Percentiles rank a stretch among this genome's conserved stretches.
These are phyloP conservation scores for Paramyrothecium roridum DNA, from an alignment of 2,329 filamentous ascomycete species.

Conservation along the genomic window DNA sequence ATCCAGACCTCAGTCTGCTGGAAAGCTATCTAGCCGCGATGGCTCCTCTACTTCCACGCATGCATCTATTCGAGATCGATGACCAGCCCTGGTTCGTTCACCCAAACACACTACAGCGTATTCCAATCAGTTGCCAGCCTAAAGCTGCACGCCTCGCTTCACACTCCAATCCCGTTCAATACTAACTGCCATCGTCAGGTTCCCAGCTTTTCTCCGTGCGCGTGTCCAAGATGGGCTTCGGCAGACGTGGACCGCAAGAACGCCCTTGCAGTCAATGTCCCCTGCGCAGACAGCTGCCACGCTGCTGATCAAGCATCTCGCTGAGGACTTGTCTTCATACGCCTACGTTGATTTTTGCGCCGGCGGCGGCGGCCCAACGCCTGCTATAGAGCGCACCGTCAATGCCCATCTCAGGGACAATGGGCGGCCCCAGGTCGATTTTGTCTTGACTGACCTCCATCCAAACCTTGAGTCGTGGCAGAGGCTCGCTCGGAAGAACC, in stretches of 20 bases:
- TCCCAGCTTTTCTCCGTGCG: conserved; percentile 61
- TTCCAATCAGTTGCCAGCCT: too few species aligned
- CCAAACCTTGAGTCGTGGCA: conserved; percentile 62
- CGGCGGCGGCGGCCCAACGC: conserved; percentile 69
- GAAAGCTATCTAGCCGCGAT: conserved; percentile 22
- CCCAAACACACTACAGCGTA: too few species aligned
- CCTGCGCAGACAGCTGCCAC: conserved; percentile 60
- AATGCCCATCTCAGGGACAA: conserved; percentile 40
- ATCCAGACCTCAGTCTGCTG: not conserved
- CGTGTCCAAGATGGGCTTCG: conserved; percentile 64
- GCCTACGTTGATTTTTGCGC: conserved; percentile 75
- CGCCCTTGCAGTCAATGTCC: conserved; percentile 56
- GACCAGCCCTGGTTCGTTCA: conserved; percentile 59
- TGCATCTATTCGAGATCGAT: conserved; percentile 66
- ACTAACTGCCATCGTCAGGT: conserved; percentile 42
- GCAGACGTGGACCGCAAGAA: conserved; percentile 57
- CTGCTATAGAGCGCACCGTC: conserved; percentile 57
- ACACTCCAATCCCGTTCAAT: not conserved
- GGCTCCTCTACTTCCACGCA: conserved; percentile 50
- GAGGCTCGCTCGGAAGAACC: conserved; percentile 45
- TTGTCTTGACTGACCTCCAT: conserved; percentile 64
- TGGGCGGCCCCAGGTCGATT: conserved; percentile 38
- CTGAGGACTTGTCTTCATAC: conserved; percentile 44
- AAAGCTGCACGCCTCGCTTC: too few species aligned
- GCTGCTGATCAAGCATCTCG: conserved; percentile 50